Percentiles rank a stretch among this genome's conserved stretches.
Conservation (phyloP, 2,329 filamentous ascomycete species). For the Cercospora sp. region DNA sequence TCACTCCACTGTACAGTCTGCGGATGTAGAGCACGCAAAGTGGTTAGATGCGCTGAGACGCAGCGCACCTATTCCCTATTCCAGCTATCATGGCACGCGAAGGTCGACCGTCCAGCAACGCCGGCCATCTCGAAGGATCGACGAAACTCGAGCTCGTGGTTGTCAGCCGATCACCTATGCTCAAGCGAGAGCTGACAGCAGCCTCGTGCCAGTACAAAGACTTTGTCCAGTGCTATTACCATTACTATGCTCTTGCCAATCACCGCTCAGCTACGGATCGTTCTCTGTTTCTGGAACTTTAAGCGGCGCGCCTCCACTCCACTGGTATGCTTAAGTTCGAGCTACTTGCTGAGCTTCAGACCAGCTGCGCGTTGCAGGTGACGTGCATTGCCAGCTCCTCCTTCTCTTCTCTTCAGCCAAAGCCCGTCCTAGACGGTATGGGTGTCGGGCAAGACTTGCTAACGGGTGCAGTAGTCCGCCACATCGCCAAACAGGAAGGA, state of each 20-base stretch:
- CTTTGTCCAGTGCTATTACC: conserved; percentile 6
- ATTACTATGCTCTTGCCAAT: neutral
- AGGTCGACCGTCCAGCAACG: neutral
- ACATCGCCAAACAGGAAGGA: neutral
- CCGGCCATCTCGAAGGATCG: neutral
- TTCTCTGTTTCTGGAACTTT: neutral
- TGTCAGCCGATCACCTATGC: neutral
- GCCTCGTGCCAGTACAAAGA: conserved; percentile 8
- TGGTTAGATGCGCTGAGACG: neutral
- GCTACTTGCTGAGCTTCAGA: conserved; percentile 7
- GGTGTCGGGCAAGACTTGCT: neutral
- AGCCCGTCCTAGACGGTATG: neutral
- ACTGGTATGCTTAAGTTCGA: neutral
- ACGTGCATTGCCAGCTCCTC: neutral
- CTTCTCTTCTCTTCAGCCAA: neutral
- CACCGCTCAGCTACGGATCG: neutral
- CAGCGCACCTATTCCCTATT: neutral
- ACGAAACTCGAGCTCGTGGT: neutral
- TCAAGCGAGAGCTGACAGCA: neutral
- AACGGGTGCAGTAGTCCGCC: neutral
- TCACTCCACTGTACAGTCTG: conserved; percentile 1
- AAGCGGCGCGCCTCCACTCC: neutral
- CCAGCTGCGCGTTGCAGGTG: conserved; percentile 5
- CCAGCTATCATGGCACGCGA: neutral
- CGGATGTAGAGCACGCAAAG: neutral